Evolutionary conservation across 805 yeast genomes (phyloP).

Genomic region (Nakazawaea ambrosiae): DNA sequence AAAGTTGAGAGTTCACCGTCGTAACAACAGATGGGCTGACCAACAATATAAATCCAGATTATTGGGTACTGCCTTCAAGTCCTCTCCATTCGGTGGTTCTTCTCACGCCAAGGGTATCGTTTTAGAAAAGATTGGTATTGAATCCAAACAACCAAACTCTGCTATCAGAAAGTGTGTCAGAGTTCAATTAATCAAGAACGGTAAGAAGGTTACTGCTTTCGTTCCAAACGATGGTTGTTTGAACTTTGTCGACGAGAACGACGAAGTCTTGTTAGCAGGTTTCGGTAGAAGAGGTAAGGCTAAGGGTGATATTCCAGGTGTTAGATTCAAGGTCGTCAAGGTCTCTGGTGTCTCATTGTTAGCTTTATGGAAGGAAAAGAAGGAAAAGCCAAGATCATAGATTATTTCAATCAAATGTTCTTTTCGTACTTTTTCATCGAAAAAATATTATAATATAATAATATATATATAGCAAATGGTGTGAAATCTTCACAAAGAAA

Average conservation of each 20-base stretch:
- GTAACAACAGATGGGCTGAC: constrained; percentile 99
- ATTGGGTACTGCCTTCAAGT: constrained; percentile 99
- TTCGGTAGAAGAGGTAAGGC: constrained; percentile 99
- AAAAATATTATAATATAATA: no score
- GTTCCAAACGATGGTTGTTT: constrained; percentile 99
- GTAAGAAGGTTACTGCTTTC: constrained; percentile 99
- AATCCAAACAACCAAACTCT: constrained; percentile 99
- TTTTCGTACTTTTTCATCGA: background rate
- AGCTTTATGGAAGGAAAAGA: constrained; percentile 99
- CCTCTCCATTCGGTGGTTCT: constrained; percentile 99
- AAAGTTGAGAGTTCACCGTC: constrained; percentile 99
- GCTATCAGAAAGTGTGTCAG: constrained; percentile 99
- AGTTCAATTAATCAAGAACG: constrained; percentile 99
- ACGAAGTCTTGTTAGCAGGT: constrained; percentile 99
- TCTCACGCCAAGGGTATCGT: constrained; percentile 99
- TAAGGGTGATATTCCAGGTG: constrained; percentile 99
- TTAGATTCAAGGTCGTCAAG: constrained; percentile 99
- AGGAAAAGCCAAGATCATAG: constrained; percentile 99
- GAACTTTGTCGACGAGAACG: constrained; percentile 99
- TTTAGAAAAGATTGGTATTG: constrained; percentile 98
- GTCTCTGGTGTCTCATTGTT: constrained; percentile 99
- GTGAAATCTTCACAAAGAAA: no score
- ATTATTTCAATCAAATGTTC: constrained; percentile 9
- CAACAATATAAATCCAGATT: constrained; percentile 96
- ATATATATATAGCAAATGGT: background rate